A percentile compares a stretch with the other conserved stretches of the same genome.
phyloP scores from a whole-genome alignment of 1,139 yeast species.

The Taphrina flavorubra region DNA sequence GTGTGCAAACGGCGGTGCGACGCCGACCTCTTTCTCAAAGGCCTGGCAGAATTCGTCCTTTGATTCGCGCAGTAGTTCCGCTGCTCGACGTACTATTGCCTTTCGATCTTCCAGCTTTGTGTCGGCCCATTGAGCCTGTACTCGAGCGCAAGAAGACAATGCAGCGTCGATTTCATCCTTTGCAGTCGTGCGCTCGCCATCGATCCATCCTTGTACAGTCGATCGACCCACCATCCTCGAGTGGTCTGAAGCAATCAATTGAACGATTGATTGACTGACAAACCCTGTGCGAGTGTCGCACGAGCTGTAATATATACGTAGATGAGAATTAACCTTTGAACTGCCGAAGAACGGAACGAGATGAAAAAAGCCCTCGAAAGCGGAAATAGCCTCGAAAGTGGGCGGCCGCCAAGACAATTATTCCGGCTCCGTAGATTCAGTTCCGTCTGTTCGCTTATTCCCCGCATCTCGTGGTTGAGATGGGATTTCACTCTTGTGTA shows the following conservation, averaged over 20 bases:
- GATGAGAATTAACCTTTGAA: neutral
- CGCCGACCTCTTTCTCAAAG: constrained; percentile 52
- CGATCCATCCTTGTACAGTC: neutral
- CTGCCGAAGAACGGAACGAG: too few relatives aligned
- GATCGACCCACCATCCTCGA: neutral
- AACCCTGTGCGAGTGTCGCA: neutral
- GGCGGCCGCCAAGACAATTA: neutral
- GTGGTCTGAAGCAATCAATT: neutral
- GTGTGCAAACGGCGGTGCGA: constrained; percentile 54
- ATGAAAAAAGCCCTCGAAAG: neutral
- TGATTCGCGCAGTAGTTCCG: constrained; percentile 43
- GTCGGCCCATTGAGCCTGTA: constrained; percentile 44
- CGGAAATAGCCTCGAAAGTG: neutral
- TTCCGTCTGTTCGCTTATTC: too few relatives aligned
- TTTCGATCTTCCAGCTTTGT: constrained; percentile 43
- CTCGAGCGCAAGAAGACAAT: constrained; percentile 41
- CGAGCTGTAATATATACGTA: neutral
- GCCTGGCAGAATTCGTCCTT: constrained; percentile 46
- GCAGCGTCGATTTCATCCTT: constrained; percentile 6
- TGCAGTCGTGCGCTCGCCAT: neutral
- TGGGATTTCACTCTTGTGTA: too few relatives aligned
- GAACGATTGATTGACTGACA: neutral
- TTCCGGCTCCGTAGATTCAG: neutral
- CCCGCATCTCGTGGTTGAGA: too few relatives aligned
- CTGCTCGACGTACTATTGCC: constrained; percentile 47